phyloP scores from a whole-genome alignment of 352 stramenopile genomes.

The Phytopythium delawarense region DNA sequence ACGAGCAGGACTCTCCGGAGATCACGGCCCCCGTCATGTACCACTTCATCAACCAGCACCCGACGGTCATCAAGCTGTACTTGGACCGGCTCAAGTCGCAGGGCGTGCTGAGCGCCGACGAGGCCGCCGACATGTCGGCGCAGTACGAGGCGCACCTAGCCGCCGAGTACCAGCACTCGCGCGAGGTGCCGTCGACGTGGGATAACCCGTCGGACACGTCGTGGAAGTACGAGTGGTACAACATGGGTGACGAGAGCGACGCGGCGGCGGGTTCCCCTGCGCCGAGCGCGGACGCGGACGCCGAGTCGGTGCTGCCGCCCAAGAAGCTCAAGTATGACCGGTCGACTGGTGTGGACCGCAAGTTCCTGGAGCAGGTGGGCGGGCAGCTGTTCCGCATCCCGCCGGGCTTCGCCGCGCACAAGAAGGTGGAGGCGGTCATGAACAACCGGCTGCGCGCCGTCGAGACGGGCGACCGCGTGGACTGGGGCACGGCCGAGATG shows the following conservation, averaged over 20 bases:
- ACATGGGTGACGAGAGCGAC: slow-evolving; percentile 10
- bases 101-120: slow-evolving; percentile 39
- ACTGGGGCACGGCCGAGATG: slow-evolving; percentile 88
- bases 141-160: slow-evolving; percentile 63
- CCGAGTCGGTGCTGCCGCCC: slow-evolving; percentile 5
- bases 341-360: slow-evolving; percentile 67
- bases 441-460: slow-evolving; percentile 77
- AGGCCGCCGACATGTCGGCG: slow-evolving; percentile 46
- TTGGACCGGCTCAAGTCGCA: slow-evolving; percentile 60
- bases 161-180: slow-evolving; percentile 71
- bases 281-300: background rate
- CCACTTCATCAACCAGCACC: slow-evolving; percentile 85
- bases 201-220: slow-evolving; percentile 64
- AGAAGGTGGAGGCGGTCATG: slow-evolving; percentile 85
- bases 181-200: slow-evolving; percentile 66
- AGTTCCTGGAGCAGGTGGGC: slow-evolving; percentile 72
- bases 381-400: slow-evolving; percentile 77
- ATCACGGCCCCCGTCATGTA: slow-evolving; percentile 91
- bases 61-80: slow-evolving; percentile 77
- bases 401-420: slow-evolving; percentile 77
- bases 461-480: slow-evolving; percentile 76
- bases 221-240: slow-evolving; percentile 66
- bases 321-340: slow-evolving; percentile 36
- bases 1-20: slow-evolving; percentile 92
- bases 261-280: background rate